Percentiles rank a stretch among this genome's conserved stretches.
Evolutionary conservation across 148 eudicot species (phyloP).

Genomic region (Cornus florida): DNA sequence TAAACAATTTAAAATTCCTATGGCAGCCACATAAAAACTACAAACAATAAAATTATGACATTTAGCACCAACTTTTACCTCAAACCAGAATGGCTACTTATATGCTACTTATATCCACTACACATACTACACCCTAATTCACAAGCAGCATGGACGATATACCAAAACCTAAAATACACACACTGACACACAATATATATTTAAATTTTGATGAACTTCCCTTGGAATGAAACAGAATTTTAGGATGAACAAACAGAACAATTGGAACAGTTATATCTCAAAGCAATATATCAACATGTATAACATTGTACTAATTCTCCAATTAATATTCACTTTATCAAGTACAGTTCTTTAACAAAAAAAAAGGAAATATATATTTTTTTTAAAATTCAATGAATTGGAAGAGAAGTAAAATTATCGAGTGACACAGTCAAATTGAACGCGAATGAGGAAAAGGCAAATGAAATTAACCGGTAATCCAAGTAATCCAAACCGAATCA

Average conservation of each 20-base stretch:
- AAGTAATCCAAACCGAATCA: slow-evolving; percentile 91
- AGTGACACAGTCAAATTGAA: neutral
- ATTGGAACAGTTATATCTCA: neutral
- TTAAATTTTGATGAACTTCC: neutral
- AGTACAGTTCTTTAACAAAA: neutral
- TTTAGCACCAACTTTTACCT: neutral
- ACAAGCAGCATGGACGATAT: neutral
- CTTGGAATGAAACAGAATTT: neutral
- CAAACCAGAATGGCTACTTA: neutral
- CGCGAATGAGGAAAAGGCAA: neutral
- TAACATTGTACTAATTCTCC: neutral
- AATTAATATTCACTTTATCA: neutral
- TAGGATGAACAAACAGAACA: neutral
- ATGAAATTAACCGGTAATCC: slow-evolving; percentile 72
- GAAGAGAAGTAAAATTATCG: neutral
- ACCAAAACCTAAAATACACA: neutral
- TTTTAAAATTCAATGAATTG: neutral
- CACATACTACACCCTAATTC: neutral
- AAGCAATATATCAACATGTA: neutral
- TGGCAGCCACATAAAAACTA: no score
- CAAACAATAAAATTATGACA: neutral
- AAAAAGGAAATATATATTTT: no score
- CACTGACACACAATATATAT: neutral
- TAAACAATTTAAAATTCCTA: no score
- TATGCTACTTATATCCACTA: no score